Conservation (phyloP, 176 grass and related monocot species). For the Musa troglodytarum region DNA sequence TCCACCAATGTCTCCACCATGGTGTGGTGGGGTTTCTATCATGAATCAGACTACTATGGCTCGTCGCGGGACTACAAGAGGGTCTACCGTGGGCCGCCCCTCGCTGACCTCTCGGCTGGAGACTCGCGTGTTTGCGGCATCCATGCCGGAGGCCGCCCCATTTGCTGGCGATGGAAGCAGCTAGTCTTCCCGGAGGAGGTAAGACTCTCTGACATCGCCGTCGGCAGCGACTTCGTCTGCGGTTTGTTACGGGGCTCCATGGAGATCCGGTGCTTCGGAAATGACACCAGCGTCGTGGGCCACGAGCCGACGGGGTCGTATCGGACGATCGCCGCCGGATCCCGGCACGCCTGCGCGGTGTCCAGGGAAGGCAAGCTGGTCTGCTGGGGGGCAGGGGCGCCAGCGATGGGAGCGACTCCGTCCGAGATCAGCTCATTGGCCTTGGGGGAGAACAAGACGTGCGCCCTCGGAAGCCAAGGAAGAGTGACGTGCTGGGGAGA, state of each 20-base stretch:
- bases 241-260: slow-evolving; percentile 10
- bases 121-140: slow-evolving; percentile 67
- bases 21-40: slow-evolving; percentile 73
- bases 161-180: slow-evolving; percentile 74
- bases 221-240: slow-evolving; percentile 65
- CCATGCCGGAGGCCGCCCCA: slow-evolving; percentile 28
- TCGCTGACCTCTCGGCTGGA: slow-evolving; percentile 42
- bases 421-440: slow-evolving; percentile 39
- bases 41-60: background rate
- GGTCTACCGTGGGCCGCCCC: slow-evolving; percentile 54
- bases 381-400: slow-evolving; percentile 54
- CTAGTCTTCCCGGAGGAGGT: slow-evolving; percentile 15
- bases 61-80: slow-evolving; percentile 24
- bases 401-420: slow-evolving; percentile 6
- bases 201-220: slow-evolving; percentile 50
- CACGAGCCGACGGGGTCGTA: slow-evolving; percentile 23
- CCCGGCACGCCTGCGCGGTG: slow-evolving; percentile 54
- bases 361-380: slow-evolving; percentile 20
- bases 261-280: slow-evolving; percentile 56
- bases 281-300: slow-evolving; percentile 30
- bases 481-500: slow-evolving; percentile 59
- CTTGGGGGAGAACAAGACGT: slow-evolving; percentile 39
- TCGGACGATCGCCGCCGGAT: slow-evolving; percentile 28
- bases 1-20: slow-evolving; percentile 32
- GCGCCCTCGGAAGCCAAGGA: slow-evolving; percentile 47